These are phyloP conservation scores for Hypholoma fasciculare DNA, from an alignment of 768 basidiomycete genomes.

Conservation along the genomic window DNA sequence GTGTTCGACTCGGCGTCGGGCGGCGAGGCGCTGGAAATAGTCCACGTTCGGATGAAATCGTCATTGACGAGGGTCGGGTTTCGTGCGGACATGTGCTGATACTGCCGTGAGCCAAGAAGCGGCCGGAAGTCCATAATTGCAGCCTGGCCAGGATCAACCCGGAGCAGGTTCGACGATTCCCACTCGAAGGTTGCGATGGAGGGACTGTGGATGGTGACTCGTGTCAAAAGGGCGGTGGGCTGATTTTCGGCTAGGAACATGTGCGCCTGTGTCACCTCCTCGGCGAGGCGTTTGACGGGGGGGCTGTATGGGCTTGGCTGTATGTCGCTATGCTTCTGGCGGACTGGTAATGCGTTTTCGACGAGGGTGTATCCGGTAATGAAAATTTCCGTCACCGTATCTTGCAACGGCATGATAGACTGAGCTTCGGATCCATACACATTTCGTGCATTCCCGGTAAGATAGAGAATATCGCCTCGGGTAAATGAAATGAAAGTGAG, in stretches of 20 bases:
- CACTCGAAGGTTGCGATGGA: conserved; percentile 59
- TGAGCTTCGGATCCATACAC: conserved; percentile 48
- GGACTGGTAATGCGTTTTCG: conserved; percentile 52
- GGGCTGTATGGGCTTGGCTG: conserved; percentile 57
- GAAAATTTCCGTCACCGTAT: conserved; percentile 45
- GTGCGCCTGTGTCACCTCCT: conserved; percentile 34
- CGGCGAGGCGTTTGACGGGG: conserved; percentile 50
- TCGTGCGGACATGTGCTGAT: conserved; percentile 51
- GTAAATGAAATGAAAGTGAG: conserved; percentile 57
- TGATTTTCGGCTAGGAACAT: conserved; percentile 27
- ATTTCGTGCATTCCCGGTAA: conserved; percentile 57
- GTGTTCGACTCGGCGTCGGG: conserved; percentile 5
- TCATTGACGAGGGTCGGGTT: conserved; percentile 51
- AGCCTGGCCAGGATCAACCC: conserved; percentile 49
- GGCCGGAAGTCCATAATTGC: conserved; percentile 53
- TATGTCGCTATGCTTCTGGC: conserved; percentile 32
- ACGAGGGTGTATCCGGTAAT: conserved; percentile 57
- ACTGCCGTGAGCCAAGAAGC: conserved; percentile 45
- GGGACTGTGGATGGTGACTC: conserved; percentile 42
- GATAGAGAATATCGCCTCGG: conserved; percentile 57
- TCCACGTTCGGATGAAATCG: conserved; percentile 68
- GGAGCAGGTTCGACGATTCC: conserved; percentile 31
- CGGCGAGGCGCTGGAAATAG: conserved; percentile 40
- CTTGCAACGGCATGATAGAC: conserved; percentile 54
- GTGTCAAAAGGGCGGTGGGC: conserved; percentile 34